These are phyloP conservation scores for Cymbopogon flexuosus DNA, from an alignment of 202 grass and related monocot species.

Conservation along the genomic window DNA sequence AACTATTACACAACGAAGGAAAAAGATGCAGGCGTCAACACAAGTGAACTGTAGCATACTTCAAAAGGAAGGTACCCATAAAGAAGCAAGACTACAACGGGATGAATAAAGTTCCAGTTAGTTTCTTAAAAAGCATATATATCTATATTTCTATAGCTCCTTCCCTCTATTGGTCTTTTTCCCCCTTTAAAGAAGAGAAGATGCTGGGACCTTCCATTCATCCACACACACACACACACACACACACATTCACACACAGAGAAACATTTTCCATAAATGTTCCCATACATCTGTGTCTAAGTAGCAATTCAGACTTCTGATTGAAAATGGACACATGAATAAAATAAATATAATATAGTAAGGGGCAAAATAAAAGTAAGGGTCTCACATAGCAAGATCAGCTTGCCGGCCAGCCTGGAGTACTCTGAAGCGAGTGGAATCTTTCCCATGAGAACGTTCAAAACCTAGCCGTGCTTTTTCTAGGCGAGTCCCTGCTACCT, in stretches of 20 bases:
- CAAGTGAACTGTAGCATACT: constrained; percentile 8
- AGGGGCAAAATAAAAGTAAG: neutral
- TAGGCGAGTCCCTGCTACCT: constrained; percentile 64
- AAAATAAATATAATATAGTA: neutral
- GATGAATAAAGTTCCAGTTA: neutral
- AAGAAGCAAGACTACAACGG: neutral
- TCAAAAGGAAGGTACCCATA: neutral
- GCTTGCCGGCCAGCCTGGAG: constrained; percentile 65
- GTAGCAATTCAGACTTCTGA: constrained; percentile 3
- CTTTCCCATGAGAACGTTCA: constrained; percentile 87
- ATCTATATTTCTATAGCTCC: neutral
- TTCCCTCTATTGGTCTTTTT: neutral
- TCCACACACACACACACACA: neutral
- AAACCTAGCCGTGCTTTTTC: constrained; percentile 66
- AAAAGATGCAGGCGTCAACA: constrained; percentile 18
- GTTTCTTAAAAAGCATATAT: neutral
- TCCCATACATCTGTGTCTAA: neutral
- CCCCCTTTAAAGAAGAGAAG: neutral
- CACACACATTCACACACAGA: neutral
- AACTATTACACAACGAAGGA: constrained; percentile 44
- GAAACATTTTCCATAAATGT: neutral
- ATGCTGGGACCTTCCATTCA: neutral
- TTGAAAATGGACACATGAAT: neutral
- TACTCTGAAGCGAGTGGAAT: constrained; percentile 65
- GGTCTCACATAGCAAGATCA: constrained; percentile 79